A percentile compares a stretch with the other conserved stretches of the same genome.
Evolutionary conservation across 768 basidiomycete genomes (phyloP).

Genomic region (Tylopilus cervinicoccineus): DNA sequence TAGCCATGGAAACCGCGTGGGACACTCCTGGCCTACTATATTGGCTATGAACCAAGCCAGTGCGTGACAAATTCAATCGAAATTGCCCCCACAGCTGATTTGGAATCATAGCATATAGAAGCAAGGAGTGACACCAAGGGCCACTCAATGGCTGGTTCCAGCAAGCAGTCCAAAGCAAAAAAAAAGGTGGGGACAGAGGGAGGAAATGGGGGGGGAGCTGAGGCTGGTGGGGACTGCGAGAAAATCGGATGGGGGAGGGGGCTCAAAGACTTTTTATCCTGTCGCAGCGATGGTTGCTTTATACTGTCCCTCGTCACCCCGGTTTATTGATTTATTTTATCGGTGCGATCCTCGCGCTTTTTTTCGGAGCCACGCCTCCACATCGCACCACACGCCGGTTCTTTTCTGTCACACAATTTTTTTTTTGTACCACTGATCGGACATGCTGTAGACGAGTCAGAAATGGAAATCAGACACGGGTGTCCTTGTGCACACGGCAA

Average conservation of each 20-base stretch:
- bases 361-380: constrained; percentile 10
- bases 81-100: constrained; percentile 28
- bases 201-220: neutral
- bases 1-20: constrained; percentile 14
- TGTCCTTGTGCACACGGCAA: constrained; percentile 15
- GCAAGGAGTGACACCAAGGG: constrained; percentile 29
- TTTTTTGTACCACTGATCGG: constrained; percentile 28
- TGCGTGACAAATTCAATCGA: constrained; percentile 32
- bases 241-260: constrained; percentile 11
- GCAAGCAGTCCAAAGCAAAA: constrained; percentile 10
- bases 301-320: constrained; percentile 9
- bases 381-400: constrained; percentile 5
- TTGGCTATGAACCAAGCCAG: constrained; percentile 57
- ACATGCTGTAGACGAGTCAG: constrained; percentile 17
- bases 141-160: constrained; percentile 15
- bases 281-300: constrained; percentile 11
- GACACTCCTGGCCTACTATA: constrained; percentile 46
- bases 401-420: constrained; percentile 22
- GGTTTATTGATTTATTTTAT: constrained; percentile 7
- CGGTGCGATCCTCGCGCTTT: neutral
- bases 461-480: constrained; percentile 21
- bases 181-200: neutral
- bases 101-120: constrained; percentile 37
- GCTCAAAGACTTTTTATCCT: neutral
- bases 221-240: constrained; percentile 18